These are phyloP conservation scores for Trichomonascaceae sp. DNA, from an alignment of 1,139 yeast species.

Conservation along the genomic window DNA sequence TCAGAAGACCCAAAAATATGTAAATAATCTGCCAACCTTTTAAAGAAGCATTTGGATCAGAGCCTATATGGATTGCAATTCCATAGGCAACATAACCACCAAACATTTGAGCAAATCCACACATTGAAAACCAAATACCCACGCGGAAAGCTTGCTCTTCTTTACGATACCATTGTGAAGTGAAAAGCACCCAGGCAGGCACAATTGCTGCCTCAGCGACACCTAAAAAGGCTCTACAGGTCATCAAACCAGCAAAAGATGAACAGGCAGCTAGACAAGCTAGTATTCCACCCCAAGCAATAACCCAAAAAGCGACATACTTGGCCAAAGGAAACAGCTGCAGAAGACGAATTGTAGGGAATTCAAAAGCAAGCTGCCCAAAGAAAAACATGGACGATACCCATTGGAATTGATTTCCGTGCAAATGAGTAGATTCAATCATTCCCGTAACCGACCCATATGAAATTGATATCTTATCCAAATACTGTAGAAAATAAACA, in stretches of 20 bases:
- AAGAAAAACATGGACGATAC: slow-evolving; percentile 55
- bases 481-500: slow-evolving; percentile 49
- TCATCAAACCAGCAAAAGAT: slow-evolving; percentile 44
- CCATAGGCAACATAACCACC: slow-evolving; percentile 32
- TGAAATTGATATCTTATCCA: slow-evolving; percentile 59
- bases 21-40: slow-evolving; percentile 59
- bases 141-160: slow-evolving; percentile 45
- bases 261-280: slow-evolving; percentile 44
- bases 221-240: slow-evolving; percentile 48
- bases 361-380: slow-evolving; percentile 47
- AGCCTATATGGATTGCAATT: slow-evolving; percentile 39
- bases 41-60: slow-evolving; percentile 18
- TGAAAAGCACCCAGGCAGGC: slow-evolving; percentile 46
- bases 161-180: slow-evolving; percentile 49
- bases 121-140: slow-evolving; percentile 20
- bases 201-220: slow-evolving; percentile 52
- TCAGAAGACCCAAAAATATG: slow-evolving; percentile 25
- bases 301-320: slow-evolving; percentile 40
- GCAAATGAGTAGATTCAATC: slow-evolving; percentile 32
- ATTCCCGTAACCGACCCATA: slow-evolving; percentile 60
- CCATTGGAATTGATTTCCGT: slow-evolving; percentile 44
- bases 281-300: slow-evolving; percentile 48
- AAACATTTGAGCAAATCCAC: slow-evolving; percentile 34
- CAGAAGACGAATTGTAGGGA: slow-evolving; percentile 48
- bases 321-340: slow-evolving; percentile 52